These are phyloP conservation scores for Schizonepeta tenuifolia DNA, from an alignment of 257 asterid genomes.

Conservation along the genomic window DNA sequence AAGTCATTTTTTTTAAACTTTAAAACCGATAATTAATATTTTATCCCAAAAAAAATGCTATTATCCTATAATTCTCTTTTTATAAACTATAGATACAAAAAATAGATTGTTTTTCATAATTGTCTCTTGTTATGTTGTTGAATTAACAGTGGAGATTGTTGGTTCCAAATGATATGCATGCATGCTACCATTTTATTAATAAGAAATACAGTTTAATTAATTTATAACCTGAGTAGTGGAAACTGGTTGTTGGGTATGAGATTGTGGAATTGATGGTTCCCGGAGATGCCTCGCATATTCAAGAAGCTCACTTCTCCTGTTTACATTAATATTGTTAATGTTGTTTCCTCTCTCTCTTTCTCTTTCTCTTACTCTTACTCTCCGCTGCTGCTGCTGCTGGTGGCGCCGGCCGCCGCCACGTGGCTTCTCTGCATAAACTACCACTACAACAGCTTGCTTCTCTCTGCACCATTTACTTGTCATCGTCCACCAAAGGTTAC, in stretches of 20 bases:
- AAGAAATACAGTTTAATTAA: too few relatives aligned
- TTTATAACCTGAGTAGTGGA: slow-evolving; percentile 22
- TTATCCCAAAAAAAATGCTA: too few relatives aligned
- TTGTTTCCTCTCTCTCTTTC: slow-evolving; percentile 41
- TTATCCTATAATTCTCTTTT: too few relatives aligned
- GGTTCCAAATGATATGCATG: too few relatives aligned
- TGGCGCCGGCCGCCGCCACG: slow-evolving; percentile 28
- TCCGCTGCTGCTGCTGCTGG: slow-evolving; percentile 9
- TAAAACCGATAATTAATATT: too few relatives aligned
- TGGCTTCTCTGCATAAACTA: slow-evolving; percentile 47
- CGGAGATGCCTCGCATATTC: slow-evolving; percentile 52
- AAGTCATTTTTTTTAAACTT: too few relatives aligned
- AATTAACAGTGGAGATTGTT: too few relatives aligned
- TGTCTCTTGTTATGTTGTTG: too few relatives aligned
- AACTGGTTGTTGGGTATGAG: slow-evolving; percentile 2
- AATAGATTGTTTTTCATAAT: too few relatives aligned
- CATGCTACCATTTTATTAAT: too few relatives aligned
- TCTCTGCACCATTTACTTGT: slow-evolving; percentile 27
- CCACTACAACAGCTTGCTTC: slow-evolving; percentile 41
- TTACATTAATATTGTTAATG: too few relatives aligned
- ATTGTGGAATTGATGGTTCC: slow-evolving; percentile 29
- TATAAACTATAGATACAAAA: too few relatives aligned
- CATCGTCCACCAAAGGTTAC: background rate
- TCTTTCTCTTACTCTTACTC: slow-evolving; percentile 27
- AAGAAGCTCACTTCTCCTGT: slow-evolving; percentile 56